Base-by-base conservation (phyloP, 2,329 filamentous ascomycete genomes). In the Atkinsonella hypoxylon region DNA sequence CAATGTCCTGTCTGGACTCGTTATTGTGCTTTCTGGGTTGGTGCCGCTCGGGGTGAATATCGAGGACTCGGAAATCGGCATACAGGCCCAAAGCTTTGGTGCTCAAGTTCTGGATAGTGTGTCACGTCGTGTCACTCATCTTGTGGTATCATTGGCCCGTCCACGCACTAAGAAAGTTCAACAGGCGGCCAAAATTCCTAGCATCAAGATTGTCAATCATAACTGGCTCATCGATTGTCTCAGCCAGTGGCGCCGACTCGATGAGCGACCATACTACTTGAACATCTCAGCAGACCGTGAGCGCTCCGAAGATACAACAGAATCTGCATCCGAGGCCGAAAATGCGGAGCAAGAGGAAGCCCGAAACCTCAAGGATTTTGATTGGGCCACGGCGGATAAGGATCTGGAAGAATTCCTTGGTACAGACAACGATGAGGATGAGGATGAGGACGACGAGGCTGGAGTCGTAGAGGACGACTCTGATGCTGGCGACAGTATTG, bases 121-220 rank as follows among this genome's bases (percentile, higher is more conserved):
- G 8, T 77, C 75, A 1, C 72, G 74, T 32, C 78, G 77, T 50
- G 77, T 87, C 13, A 89, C 86, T 0, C 87, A 90, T 64, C 76
- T 90, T 5, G 84, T 90, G 2, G 82, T 86, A 9, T 83, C 80
- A 48, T 81, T 79, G 17, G 75, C 79, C 15, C 76, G 85, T 22
- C 85, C 85, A 32, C 82, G 90, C 20, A 97, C 93, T 0, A 85
- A 88, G 49, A 98, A 98, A 68, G 89, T 97, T 42, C 84, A 87
- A 45, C 85, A 90, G 65, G 93, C 93, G 0, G 83, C 87, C 13
- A 81, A 83, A 55, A 85, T 89, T 50, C 75, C 85, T 0, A 80
- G 81, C 48, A 87, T 97, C 66, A 90, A 89, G 64, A 95, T 98
- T 52, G 93, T 98, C 45, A 89, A 85, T 58, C 86, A 89, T 49